phyloP scores from a whole-genome alignment of 768 basidiomycete species.

The Mycena rebaudengoi region DNA sequence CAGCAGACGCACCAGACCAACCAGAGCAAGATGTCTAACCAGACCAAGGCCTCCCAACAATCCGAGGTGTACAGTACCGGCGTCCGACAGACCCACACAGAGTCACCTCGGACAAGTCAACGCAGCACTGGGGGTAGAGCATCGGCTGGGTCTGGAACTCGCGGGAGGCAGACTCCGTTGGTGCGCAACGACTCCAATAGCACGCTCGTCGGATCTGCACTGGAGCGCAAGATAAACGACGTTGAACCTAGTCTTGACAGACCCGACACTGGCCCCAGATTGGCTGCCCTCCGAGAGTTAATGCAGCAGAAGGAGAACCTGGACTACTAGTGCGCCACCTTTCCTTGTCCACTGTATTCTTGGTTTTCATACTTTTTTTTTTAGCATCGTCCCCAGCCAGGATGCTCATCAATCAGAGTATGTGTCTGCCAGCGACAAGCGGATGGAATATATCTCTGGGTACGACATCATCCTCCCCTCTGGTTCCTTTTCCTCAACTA shows the following conservation, averaged over 20 bases:
- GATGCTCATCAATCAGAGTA: slow-evolving; percentile 90
- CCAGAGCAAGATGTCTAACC: slow-evolving; percentile 1
- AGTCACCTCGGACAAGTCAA: slow-evolving; percentile 32
- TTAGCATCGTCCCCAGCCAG: slow-evolving; percentile 79
- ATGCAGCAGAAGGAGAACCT: slow-evolving; percentile 75
- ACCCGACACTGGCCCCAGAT: slow-evolving; percentile 65
- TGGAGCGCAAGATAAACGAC: slow-evolving; percentile 75
- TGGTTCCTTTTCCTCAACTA: slow-evolving; percentile 34
- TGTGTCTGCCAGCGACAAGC: slow-evolving; percentile 77
- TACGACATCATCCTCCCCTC: slow-evolving; percentile 33
- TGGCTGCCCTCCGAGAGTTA: slow-evolving; percentile 68
- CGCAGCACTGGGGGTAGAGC: slow-evolving; percentile 30
- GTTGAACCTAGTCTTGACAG: slow-evolving; percentile 60
- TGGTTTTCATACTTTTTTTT: slow-evolving; percentile 8
- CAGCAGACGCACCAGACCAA: slow-evolving; percentile 21
- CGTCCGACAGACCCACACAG: neutral
- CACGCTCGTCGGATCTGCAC: slow-evolving; percentile 79
- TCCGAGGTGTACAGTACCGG: slow-evolving; percentile 30
- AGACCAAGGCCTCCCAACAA: slow-evolving; percentile 5
- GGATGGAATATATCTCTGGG: slow-evolving; percentile 82
- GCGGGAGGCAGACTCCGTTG: slow-evolving; percentile 43
- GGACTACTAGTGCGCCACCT: slow-evolving; percentile 74
- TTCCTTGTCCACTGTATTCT: slow-evolving; percentile 5
- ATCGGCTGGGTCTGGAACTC: slow-evolving; percentile 35
- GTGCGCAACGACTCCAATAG: slow-evolving; percentile 71